Conservation (phyloP, 208 protist species). For the Acanthamoeba triangularis region DNA sequence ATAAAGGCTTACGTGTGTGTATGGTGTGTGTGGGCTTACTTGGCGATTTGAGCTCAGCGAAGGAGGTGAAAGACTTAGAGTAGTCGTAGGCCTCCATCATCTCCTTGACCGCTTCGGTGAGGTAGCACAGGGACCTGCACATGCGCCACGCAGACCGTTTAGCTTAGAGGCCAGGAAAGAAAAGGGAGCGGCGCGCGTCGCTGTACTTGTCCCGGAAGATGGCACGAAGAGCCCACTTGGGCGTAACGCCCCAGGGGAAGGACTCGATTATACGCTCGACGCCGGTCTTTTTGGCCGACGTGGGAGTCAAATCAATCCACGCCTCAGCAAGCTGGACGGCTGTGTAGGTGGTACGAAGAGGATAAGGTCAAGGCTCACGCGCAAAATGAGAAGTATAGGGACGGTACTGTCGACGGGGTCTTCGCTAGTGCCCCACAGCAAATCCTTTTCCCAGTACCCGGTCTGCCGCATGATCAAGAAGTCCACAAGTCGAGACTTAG, state of each 20-base stretch:
- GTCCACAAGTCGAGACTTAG: too few relatives aligned
- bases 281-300: background rate
- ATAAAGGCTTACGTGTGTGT: too few relatives aligned
- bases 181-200: too few relatives aligned
- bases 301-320: background rate
- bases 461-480: too few relatives aligned
- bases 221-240: slow-evolving; percentile 2
- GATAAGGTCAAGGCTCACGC: too few relatives aligned
- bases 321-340: slow-evolving; percentile 9
- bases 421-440: slow-evolving; percentile 39
- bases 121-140: background rate
- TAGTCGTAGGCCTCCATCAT: slow-evolving; percentile 39
- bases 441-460: slow-evolving; percentile 23
- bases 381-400: too few relatives aligned
- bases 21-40: too few relatives aligned
- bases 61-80: slow-evolving; percentile 1
- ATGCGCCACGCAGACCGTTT: too few relatives aligned
- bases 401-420: slow-evolving; percentile 16
- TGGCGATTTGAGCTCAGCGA: background rate
- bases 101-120: slow-evolving; percentile 18
- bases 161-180: too few relatives aligned
- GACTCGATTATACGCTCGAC: slow-evolving; percentile 1
- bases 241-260: slow-evolving; percentile 1
- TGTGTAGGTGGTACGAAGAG: too few relatives aligned
- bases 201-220: background rate